Evolutionary conservation across 2,329 filamentous ascomycete species (phyloP).

Genomic region (Penicillium sp.): DNA sequence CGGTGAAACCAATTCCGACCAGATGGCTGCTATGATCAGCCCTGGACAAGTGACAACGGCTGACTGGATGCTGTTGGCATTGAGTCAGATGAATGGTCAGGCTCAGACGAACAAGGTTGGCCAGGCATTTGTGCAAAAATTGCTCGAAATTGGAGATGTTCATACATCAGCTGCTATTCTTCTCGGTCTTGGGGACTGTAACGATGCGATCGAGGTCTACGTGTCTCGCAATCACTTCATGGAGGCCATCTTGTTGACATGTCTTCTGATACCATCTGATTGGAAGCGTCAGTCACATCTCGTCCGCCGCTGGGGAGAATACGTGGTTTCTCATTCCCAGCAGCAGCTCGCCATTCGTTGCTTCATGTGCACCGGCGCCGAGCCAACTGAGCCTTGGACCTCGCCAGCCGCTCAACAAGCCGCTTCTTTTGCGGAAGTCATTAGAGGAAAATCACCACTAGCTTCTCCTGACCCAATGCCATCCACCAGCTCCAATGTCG

Average conservation of each 20-base stretch:
- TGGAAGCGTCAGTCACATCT: conserved; percentile 89
- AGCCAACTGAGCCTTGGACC: conserved; percentile 80
- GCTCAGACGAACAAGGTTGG: conserved; percentile 84
- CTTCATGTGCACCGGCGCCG: conserved; percentile 84
- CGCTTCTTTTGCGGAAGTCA: conserved; percentile 40
- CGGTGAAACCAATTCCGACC: conserved; percentile 74
- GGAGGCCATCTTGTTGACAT: conserved; percentile 87
- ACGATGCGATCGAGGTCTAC: conserved; percentile 95
- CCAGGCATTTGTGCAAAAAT: conserved; percentile 80
- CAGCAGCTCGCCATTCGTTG: conserved; percentile 87
- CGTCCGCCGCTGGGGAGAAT: conserved; percentile 90
- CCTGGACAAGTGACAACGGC: conserved; percentile 85
- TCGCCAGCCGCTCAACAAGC: conserved; percentile 71
- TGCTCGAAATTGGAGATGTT: conserved; percentile 83
- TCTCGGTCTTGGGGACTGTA: conserved; percentile 83
- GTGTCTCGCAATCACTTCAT: conserved; percentile 85
- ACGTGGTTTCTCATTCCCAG: conserved; percentile 78
- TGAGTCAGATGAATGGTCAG: conserved; percentile 77
- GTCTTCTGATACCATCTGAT: conserved; percentile 73
- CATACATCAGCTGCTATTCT: conserved; percentile 91
- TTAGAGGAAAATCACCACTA: conserved; percentile 31
- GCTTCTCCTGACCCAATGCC: conserved; percentile 58
- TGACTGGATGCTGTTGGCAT: conserved; percentile 93
- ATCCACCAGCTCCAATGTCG: conserved; percentile 19
- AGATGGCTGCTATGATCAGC: conserved; percentile 68